phyloP scores from a whole-genome alignment of 805 yeast species.

The Hanseniaspora taiwanica region DNA sequence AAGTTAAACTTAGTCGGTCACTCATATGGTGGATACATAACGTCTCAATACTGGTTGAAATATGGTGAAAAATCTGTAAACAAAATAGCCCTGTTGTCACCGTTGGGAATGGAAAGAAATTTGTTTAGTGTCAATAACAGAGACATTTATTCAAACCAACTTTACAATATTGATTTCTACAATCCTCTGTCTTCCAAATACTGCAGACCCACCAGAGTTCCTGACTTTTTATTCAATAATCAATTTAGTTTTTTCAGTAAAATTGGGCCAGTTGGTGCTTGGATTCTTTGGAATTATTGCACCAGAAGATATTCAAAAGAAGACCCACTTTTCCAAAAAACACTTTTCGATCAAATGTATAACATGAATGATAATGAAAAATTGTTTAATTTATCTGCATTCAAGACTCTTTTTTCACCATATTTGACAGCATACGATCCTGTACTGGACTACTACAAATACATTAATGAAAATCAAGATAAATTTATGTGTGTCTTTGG shows the following conservation, averaged over 20 bases:
- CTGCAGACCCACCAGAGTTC: conserved; percentile 20
- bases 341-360: conserved; percentile 19
- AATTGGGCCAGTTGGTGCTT: conserved; percentile 30
- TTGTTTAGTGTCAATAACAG: conserved; percentile 39
- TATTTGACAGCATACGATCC: conserved; percentile 49
- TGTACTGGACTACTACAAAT: conserved; percentile 40
- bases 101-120: conserved; percentile 67
- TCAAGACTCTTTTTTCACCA: conserved; percentile 19
- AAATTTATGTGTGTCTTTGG: conserved; percentile 42
- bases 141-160: conserved; percentile 5
- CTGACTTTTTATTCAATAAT: conserved; percentile 19
- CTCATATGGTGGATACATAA: conserved; percentile 67
- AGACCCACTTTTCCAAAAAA: conserved; percentile 1
- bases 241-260: conserved; percentile 37
- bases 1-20: conserved; percentile 59
- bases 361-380: conserved; percentile 8
- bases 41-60: conserved; percentile 46
- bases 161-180: conserved; percentile 25
- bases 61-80: conserved; percentile 38
- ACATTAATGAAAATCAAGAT: conserved; percentile 25
- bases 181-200: conserved; percentile 27
- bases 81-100: conserved; percentile 50
- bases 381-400: conserved; percentile 6
- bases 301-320: conserved; percentile 18
- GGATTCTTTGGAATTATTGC: conserved; percentile 22